Evolutionary conservation across 2,329 filamentous ascomycete species (phyloP).

Genomic region (Neofusicoccum sp.): DNA sequence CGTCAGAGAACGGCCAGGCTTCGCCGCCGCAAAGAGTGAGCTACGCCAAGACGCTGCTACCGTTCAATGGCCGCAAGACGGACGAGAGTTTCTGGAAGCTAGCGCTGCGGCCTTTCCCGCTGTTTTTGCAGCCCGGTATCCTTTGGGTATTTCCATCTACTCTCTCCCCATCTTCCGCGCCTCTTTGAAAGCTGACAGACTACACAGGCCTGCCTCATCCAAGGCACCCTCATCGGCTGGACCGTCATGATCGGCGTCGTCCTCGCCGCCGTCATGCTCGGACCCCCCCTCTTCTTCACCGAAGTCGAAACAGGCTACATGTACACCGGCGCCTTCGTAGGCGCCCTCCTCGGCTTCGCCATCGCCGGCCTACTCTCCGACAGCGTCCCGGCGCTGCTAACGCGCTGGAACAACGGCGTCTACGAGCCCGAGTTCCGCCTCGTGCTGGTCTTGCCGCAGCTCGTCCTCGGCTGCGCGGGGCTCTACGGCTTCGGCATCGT

Average conservation of each 20-base stretch:
- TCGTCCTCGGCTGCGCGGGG: constrained; percentile 73
- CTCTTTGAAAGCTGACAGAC: not conserved
- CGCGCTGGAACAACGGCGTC: constrained; percentile 70
- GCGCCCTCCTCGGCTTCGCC: constrained; percentile 73
- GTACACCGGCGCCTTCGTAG: constrained; percentile 82
- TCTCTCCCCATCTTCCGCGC: not conserved
- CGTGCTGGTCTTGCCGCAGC: constrained; percentile 75
- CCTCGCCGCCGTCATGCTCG: constrained; percentile 77
- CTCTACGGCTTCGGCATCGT: constrained; percentile 83
- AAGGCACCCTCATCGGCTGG: constrained; percentile 92
- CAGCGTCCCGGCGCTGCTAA: constrained; percentile 67
- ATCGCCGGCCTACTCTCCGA: constrained; percentile 75
- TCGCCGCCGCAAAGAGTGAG: constrained; percentile 48
- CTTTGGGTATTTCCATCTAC: constrained; percentile 59
- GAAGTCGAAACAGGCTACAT: constrained; percentile 82
- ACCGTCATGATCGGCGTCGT: constrained; percentile 88
- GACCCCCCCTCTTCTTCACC: constrained; percentile 76
- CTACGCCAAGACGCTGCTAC: constrained; percentile 59
- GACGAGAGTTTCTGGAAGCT: constrained; percentile 69
- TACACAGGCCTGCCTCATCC: constrained; percentile 63
- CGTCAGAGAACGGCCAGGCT: not conserved
- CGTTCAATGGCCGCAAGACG: constrained; percentile 81
- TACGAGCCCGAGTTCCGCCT: constrained; percentile 61
- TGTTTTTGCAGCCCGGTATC: constrained; percentile 82
- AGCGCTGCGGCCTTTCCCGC: constrained; percentile 70